These are phyloP conservation scores for Fusarium illudens DNA, from an alignment of 2,329 filamentous ascomycete species.

Conservation along the genomic window DNA sequence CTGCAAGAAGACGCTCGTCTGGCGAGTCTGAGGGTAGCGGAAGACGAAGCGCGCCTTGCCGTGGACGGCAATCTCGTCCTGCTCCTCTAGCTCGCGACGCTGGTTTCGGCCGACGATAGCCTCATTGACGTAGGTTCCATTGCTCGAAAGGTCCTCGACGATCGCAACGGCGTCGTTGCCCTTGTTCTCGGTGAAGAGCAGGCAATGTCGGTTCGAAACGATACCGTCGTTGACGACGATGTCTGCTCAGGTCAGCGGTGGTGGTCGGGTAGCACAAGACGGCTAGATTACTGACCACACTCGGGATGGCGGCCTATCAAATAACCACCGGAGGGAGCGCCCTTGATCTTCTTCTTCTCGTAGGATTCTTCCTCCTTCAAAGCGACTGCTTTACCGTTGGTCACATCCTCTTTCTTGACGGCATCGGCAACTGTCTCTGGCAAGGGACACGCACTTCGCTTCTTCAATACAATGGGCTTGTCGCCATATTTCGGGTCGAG, in stretches of 20 bases:
- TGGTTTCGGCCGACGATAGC: conserved; percentile 91
- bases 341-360: conserved; percentile 68
- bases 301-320: conserved; percentile 92
- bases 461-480: conserved; percentile 77
- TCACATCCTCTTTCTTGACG: conserved; percentile 50
- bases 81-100: conserved; percentile 84
- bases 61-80: conserved; percentile 89
- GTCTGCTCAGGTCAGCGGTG: conserved; percentile 55
- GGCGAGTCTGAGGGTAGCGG: conserved; percentile 80
- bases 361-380: conserved; percentile 67
- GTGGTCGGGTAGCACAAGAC: not conserved
- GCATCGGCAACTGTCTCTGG: conserved; percentile 55
- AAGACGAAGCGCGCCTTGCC: conserved; percentile 90
- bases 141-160: conserved; percentile 92
- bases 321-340: conserved; percentile 80
- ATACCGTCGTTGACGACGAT: conserved; percentile 78
- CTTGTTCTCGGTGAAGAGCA: conserved; percentile 71
- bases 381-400: conserved; percentile 56
- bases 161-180: conserved; percentile 72
- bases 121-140: conserved; percentile 96
- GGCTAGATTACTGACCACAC: conserved; percentile 72
- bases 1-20: conserved; percentile 81
- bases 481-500: conserved; percentile 73
- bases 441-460: conserved; percentile 73
- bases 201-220: conserved; percentile 86